Conservation (phyloP, 306 rosid genomes). For the Acacia acuminata region DNA sequence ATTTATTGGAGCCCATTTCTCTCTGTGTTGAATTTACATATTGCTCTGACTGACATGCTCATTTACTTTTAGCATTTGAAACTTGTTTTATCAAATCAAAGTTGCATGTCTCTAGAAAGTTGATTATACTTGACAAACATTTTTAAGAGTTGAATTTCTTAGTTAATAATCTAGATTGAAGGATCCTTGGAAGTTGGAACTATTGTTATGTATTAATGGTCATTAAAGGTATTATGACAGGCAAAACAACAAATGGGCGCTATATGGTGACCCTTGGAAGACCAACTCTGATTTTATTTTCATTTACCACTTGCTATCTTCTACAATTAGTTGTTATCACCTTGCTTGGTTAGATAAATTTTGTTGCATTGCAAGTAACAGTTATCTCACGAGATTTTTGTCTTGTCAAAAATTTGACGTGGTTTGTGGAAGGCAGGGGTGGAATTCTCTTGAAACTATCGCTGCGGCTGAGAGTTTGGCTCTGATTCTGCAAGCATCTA, state of each 20-base stretch:
- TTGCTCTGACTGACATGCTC: background rate
- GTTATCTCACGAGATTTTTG: slow-evolving; percentile 17
- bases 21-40: background rate
- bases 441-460: slow-evolving; percentile 77
- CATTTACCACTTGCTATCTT: slow-evolving; percentile 20
- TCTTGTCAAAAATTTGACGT: slow-evolving; percentile 11
- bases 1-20: slow-evolving; percentile 28
- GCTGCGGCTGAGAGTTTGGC: slow-evolving; percentile 80
- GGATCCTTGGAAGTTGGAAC: slow-evolving; percentile 2
- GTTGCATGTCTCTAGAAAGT: slow-evolving; percentile 1
- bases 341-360: slow-evolving; percentile 22
- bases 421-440: slow-evolving; percentile 57
- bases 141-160: background rate
- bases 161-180: slow-evolving; percentile 25
- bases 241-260: background rate
- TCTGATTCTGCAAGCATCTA: slow-evolving; percentile 57
- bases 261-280: slow-evolving; percentile 6
- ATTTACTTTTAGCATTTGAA: slow-evolving; percentile 9
- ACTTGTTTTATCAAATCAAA: slow-evolving; percentile 11
- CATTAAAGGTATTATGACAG: background rate
- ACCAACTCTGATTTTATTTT: slow-evolving; percentile 15
- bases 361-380: slow-evolving; percentile 20
- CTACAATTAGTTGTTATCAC: slow-evolving; percentile 21
- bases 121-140: background rate
- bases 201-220: background rate